Percentiles rank a stretch among this genome's conserved stretches.
Conservation (phyloP, 1,284 basidiomycete species). For the Sanghuangporus weigelae region DNA sequence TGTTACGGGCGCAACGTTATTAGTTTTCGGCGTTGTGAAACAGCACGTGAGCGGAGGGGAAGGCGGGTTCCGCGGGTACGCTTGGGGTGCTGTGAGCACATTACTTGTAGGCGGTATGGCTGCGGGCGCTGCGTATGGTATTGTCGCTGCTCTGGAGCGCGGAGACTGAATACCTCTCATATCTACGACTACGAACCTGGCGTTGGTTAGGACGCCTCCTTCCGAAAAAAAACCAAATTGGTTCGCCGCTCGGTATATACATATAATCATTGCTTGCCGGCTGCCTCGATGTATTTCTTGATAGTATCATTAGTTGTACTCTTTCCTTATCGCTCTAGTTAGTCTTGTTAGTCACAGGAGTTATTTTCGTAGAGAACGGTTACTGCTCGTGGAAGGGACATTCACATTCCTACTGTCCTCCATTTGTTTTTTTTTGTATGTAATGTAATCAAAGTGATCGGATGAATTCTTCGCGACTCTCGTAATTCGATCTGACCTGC, state of each 20-base stretch:
- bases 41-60: conserved; percentile 84
- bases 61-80: conserved; percentile 50
- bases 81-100: conserved; percentile 89
- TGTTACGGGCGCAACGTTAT: conserved; percentile 78
- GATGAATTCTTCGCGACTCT: too few species aligned
- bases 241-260: background rate
- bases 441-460: too few species aligned
- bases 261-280: too few species aligned
- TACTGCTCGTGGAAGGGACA: too few species aligned
- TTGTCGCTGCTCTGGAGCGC: conserved; percentile 74
- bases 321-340: too few species aligned
- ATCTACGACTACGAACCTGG: background rate
- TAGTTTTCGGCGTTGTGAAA: conserved; percentile 88
- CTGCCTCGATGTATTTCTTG: too few species aligned
- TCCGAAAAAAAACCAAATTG: background rate
- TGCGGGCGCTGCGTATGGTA: conserved; percentile 82
- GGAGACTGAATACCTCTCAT: background rate
- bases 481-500: too few species aligned
- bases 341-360: too few species aligned
- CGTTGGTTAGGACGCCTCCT: background rate
- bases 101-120: conserved; percentile 87
- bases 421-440: too few species aligned
- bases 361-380: too few species aligned
- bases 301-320: too few species aligned
- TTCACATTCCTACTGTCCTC: too few species aligned